These are phyloP conservation scores for Fragilariopsis cylindrus DNA, from an alignment of 108 stramenopile species.

Conservation along the genomic window DNA sequence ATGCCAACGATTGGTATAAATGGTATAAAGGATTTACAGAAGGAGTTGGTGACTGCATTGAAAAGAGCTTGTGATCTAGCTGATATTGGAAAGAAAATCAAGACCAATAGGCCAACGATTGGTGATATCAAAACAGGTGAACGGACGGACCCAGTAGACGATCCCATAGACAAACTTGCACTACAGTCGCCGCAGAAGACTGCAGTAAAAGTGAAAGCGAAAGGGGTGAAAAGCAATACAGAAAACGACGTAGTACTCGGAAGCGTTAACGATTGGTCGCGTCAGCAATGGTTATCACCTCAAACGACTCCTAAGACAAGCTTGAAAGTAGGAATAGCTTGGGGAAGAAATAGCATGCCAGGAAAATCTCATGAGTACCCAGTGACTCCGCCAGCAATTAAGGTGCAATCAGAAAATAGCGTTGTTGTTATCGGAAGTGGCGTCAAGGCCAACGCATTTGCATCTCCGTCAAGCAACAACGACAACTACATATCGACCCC, in stretches of 20 bases:
- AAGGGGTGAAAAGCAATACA: background rate
- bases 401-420: background rate
- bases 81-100: background rate
- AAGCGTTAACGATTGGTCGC: too few relatives aligned
- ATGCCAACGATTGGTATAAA: background rate
- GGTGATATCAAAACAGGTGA: too few relatives aligned
- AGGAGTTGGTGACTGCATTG: constrained; percentile 38
- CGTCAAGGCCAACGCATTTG: background rate
- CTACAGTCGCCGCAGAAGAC: background rate
- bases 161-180: too few relatives aligned
- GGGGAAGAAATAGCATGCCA: background rate
- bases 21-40: constrained; percentile 28
- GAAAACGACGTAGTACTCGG: background rate
- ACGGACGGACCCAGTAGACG: too few relatives aligned
- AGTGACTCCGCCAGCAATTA: background rate
- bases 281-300: background rate
- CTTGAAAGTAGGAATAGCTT: background rate
- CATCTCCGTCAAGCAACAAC: background rate
- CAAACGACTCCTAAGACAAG: background rate
- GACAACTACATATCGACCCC: background rate
- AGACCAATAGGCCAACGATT: background rate
- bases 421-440: background rate
- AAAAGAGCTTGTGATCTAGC: background rate
- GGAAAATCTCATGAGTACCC: background rate
- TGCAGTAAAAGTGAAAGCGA: constrained; percentile 1